A percentile compares a stretch with the other conserved stretches of the same genome.
Conservation (phyloP, 2,329 filamentous ascomycete genomes). For the Colletotrichum lini region DNA sequence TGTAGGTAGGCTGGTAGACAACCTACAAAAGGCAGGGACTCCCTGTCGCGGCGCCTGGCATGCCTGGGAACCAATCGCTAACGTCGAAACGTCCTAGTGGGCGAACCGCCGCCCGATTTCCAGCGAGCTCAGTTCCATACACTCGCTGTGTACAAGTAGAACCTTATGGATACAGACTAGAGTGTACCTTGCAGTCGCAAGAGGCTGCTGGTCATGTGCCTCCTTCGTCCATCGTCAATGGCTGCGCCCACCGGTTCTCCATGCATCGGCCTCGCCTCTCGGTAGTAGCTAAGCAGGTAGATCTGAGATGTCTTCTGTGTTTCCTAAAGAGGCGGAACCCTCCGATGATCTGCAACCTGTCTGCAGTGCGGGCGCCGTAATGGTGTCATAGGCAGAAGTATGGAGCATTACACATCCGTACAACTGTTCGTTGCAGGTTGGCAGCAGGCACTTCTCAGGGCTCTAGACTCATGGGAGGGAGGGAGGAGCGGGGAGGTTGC, state of each 20-base stretch:
- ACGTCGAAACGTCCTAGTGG: slow-evolving; percentile 32
- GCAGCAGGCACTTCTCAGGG: slow-evolving; percentile 3
- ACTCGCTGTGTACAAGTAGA: not conserved
- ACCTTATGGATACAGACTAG: too few relatives aligned
- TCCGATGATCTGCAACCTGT: slow-evolving; percentile 1
- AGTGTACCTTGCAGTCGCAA: not conserved
- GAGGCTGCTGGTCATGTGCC: slow-evolving; percentile 28
- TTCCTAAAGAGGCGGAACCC: not conserved
- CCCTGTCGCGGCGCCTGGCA: slow-evolving; percentile 31
- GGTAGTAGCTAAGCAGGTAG: not conserved
- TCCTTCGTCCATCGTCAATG: slow-evolving; percentile 4
- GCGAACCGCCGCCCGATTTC: slow-evolving; percentile 15
- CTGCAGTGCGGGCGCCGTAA: not conserved
- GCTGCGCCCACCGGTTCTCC: slow-evolving; percentile 18
- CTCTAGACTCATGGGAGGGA: slow-evolving; percentile 9
- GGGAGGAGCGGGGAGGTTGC: slow-evolving; percentile 14
- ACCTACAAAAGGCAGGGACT: slow-evolving; percentile 1
- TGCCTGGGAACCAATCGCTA: slow-evolving; percentile 33
- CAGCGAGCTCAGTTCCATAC: slow-evolving; percentile 24
- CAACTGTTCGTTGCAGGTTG: not conserved
- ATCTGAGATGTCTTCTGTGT: not conserved
- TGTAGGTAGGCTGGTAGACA: too few relatives aligned
- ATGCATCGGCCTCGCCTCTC: slow-evolving; percentile 6
- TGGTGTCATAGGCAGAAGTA: not conserved
- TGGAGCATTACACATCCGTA: not conserved